Percentiles rank a stretch among this genome's conserved stretches.
Conservation (phyloP, 2,329 filamentous ascomycete species). For the Colletotrichum acutatum region DNA sequence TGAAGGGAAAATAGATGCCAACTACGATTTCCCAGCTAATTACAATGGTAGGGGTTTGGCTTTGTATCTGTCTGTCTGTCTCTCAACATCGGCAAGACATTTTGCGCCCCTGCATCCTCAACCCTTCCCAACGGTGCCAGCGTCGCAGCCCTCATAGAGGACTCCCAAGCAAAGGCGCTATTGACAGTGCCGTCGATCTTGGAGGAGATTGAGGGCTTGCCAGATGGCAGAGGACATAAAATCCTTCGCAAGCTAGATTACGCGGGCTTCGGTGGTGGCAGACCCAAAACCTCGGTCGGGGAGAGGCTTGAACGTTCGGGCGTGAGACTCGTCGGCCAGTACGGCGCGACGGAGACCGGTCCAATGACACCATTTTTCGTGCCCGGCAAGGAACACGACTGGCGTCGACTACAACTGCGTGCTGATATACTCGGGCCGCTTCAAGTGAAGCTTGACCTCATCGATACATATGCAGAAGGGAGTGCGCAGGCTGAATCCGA, state of each 20-base stretch:
- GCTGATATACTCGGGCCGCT: constrained; percentile 39
- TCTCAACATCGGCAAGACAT: constrained; percentile 43
- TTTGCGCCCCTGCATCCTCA: constrained; percentile 39
- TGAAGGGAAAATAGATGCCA: too few relatives aligned
- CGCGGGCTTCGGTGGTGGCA: constrained; percentile 46
- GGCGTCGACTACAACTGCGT: constrained; percentile 45
- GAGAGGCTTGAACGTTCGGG: constrained; percentile 37
- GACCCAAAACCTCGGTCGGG: constrained; percentile 41
- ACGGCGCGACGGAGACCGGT: constrained; percentile 49
- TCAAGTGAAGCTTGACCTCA: too few relatives aligned
- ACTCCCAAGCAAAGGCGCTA: constrained; percentile 39
- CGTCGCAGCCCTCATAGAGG: constrained; percentile 40
- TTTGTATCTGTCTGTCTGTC: constrained; percentile 45
- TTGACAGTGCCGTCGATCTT: constrained; percentile 49
- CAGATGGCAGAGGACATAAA: constrained; percentile 9
- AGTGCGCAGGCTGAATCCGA: constrained; percentile 32
- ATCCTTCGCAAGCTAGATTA: constrained; percentile 40
- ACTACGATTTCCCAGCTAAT: too few relatives aligned
- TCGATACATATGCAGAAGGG: too few relatives aligned
- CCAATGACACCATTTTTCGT: constrained; percentile 46
- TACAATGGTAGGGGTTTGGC: constrained; percentile 45
- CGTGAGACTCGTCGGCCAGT: constrained; percentile 48
- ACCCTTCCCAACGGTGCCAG: constrained; percentile 41
- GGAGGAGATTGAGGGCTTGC: constrained; percentile 43
- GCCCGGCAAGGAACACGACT: constrained; percentile 45